Percentiles rank a stretch among this genome's conserved stretches.
These are phyloP conservation scores for Boletellus ananas DNA, from an alignment of 768 basidiomycete genomes.

Conservation along the genomic window DNA sequence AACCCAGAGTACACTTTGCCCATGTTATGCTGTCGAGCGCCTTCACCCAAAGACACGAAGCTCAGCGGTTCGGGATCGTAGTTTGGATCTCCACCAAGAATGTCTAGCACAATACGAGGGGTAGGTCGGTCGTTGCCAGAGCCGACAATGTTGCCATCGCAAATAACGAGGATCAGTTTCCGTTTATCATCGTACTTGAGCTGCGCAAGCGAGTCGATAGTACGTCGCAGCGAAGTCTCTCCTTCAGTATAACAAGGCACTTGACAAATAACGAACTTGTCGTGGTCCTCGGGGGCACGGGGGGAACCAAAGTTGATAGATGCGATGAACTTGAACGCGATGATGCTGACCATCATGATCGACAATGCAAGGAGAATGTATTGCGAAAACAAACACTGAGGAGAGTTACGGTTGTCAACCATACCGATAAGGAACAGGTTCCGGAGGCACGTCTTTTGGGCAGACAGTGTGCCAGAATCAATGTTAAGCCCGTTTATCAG, in stretches of 20 bases:
- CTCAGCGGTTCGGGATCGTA: conserved; percentile 92
- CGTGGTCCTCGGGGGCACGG: conserved; percentile 88
- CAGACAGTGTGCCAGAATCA: conserved; percentile 52
- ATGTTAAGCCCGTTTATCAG: conserved; percentile 59
- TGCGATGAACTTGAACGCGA: conserved; percentile 94
- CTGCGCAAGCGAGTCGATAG: conserved; percentile 91
- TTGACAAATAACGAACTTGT: conserved; percentile 97
- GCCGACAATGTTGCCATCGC: conserved; percentile 98
- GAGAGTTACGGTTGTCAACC: conserved; percentile 87
- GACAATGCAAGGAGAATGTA: conserved; percentile 90
- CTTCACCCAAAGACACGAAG: conserved; percentile 91
- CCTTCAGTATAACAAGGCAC: conserved; percentile 99
- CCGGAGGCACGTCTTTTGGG: conserved; percentile 85
- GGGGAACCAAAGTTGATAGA: conserved; percentile 78
- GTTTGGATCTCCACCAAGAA: conserved; percentile 91
- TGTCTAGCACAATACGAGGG: conserved; percentile 93
- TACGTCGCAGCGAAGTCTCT: conserved; percentile 74
- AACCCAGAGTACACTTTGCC: conserved; percentile 96
- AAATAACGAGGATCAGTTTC: conserved; percentile 88
- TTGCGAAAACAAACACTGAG: conserved; percentile 87
- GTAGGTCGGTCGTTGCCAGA: conserved; percentile 96
- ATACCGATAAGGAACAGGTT: conserved; percentile 91
- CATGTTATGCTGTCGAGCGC: conserved; percentile 96
- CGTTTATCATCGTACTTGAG: conserved; percentile 99
- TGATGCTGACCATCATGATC: conserved; percentile 88